phyloP scores from a whole-genome alignment of 306 rosid genomes.

The Geum urbanum region DNA sequence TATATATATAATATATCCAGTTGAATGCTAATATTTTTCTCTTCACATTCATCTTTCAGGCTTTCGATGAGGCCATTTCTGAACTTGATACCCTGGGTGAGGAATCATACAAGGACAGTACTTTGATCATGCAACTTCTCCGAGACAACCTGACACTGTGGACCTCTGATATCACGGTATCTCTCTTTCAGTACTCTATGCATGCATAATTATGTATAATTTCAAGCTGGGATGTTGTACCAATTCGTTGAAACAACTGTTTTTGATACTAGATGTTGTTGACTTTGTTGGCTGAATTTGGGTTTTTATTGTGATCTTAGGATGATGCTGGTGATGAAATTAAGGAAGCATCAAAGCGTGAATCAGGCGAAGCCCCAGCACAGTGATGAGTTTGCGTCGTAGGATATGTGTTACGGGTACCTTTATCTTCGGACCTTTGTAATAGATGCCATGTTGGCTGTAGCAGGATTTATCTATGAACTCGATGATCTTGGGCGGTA shows the following conservation, averaged over 20 bases:
- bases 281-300: constrained; percentile 2
- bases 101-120: constrained; percentile 96
- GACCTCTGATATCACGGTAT: constrained; percentile 90
- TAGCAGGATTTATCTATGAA: constrained; percentile 40
- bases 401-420: constrained; percentile 40
- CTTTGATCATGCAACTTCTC: constrained; percentile 95
- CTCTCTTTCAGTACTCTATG: constrained; percentile 4
- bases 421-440: constrained; percentile 25
- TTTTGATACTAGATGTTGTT: too few relatives aligned
- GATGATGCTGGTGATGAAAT: constrained; percentile 93
- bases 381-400: constrained; percentile 32
- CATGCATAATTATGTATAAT: too few relatives aligned
- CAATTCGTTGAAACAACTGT: too few relatives aligned
- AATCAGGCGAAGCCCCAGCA: constrained; percentile 49
- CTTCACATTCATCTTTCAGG: constrained; percentile 38
- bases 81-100: constrained; percentile 91
- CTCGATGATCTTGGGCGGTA: constrained; percentile 30
- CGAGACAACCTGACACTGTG: constrained; percentile 92
- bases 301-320: constrained; percentile 33
- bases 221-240: too few relatives aligned
- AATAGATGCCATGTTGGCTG: constrained; percentile 46
- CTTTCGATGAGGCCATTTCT: constrained; percentile 91
- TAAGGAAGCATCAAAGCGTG: constrained; percentile 84
- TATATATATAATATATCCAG: too few relatives aligned
- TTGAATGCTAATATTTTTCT: background rate